A percentile compares a stretch with the other conserved stretches of the same genome.
phyloP scores from a whole-genome alignment of 176 grass and related monocot species.

The barley (Hordeum vulgare) region DNA sequence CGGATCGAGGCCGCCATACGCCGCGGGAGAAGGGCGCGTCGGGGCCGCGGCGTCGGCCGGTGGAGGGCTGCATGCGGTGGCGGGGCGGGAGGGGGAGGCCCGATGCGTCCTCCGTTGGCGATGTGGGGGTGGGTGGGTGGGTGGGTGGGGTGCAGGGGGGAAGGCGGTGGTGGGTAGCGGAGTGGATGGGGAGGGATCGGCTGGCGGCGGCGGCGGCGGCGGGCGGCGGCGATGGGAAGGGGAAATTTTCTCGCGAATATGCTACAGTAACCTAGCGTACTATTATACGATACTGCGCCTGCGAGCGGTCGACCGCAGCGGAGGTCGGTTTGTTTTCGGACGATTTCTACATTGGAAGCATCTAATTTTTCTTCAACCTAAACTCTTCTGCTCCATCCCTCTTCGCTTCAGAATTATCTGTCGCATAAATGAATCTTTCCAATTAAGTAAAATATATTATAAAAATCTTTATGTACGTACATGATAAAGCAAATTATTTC shows the following conservation, averaged over 20 bases:
- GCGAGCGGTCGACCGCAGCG: no score
- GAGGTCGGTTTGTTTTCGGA: neutral
- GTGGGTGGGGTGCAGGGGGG: no score
- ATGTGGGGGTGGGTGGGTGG: no score
- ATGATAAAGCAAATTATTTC: no score
- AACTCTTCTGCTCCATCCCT: no score
- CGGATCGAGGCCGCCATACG: conserved; percentile 50
- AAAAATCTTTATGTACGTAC: no score
- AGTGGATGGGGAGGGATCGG: neutral
- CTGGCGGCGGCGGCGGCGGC: neutral
- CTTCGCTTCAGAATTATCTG: no score
- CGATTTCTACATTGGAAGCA: neutral
- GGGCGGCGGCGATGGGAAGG: neutral
- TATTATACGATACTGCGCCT: neutral
- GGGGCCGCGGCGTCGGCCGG: conserved; percentile 31
- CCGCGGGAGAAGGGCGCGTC: conserved; percentile 12
- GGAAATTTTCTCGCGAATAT: neutral
- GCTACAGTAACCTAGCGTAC: neutral
- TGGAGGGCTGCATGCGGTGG: conserved; percentile 19
- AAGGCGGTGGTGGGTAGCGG: neutral
- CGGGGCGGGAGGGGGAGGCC: neutral
- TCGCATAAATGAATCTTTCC: no score
- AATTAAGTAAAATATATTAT: no score
- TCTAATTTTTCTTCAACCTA: neutral
- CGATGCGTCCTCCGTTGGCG: conserved; percentile 20